A percentile compares a stretch with the other conserved stretches of the same genome.
Evolutionary conservation across 2,329 filamentous ascomycete species (phyloP).

Genomic region (Colletotrichum sp.): DNA sequence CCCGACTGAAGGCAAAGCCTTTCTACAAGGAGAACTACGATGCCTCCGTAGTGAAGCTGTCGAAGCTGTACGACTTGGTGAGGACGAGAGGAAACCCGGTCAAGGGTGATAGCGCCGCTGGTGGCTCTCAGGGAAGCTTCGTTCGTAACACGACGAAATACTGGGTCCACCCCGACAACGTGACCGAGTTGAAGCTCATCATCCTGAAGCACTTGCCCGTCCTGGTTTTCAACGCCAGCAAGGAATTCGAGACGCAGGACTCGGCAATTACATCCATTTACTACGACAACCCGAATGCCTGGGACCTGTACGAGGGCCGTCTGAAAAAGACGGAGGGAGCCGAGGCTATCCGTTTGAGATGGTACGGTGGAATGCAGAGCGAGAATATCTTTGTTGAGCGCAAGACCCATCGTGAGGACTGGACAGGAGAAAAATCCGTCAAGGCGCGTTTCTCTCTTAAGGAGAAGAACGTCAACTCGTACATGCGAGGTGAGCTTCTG

Average conservation of each 20-base stretch:
- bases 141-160: constrained; percentile 98
- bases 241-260: constrained; percentile 91
- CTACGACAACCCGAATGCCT: constrained; percentile 93
- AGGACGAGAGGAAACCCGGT: constrained; percentile 91
- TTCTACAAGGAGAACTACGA: constrained; percentile 99
- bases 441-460: constrained; percentile 95
- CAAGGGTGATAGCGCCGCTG: constrained; percentile 89
- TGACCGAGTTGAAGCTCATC: constrained; percentile 97
- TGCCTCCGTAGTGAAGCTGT: constrained; percentile 91
- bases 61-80: constrained; percentile 92
- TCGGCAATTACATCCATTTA: constrained; percentile 98
- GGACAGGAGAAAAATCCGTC: constrained; percentile 98
- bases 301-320: constrained; percentile 92
- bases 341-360: constrained; percentile 92
- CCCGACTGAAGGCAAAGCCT: constrained; percentile 91
- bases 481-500: constrained; percentile 81
- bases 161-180: constrained; percentile 98
- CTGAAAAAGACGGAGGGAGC: constrained; percentile 98
- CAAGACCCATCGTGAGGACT: constrained; percentile 98
- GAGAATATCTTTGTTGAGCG: constrained; percentile 97
- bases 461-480: constrained; percentile 97
- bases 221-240: constrained; percentile 95
- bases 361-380: constrained; percentile 96
- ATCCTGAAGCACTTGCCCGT: constrained; percentile 97
- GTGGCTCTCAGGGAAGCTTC: constrained; percentile 92